phyloP scores from a whole-genome alignment of 768 basidiomycete species.

The Amanita inopinata region DNA sequence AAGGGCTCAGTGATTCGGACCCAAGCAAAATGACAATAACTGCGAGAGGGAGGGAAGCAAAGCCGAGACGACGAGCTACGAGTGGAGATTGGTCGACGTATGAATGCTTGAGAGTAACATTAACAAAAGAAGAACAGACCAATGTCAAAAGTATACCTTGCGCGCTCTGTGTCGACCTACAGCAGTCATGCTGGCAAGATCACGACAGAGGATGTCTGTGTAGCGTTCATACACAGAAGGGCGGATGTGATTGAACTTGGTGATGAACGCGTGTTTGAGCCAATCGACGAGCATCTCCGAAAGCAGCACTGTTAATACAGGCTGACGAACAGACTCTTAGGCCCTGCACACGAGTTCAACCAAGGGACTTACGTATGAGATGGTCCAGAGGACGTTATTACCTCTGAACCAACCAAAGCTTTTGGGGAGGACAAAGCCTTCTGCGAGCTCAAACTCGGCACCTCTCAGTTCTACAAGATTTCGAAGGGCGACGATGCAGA shows the following conservation, averaged over 20 bases:
- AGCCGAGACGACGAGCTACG: constrained; percentile 88
- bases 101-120: constrained; percentile 45
- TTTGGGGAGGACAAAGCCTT: constrained; percentile 66
- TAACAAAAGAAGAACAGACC: neutral
- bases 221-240: constrained; percentile 93
- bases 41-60: constrained; percentile 86
- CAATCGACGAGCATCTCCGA: constrained; percentile 96
- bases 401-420: constrained; percentile 81
- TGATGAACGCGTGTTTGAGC: constrained; percentile 99
- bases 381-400: constrained; percentile 76
- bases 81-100: constrained; percentile 95
- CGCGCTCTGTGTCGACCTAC: constrained; percentile 56
- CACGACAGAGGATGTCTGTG: constrained; percentile 90
- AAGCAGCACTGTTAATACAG: constrained; percentile 80
- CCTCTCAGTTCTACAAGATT: constrained; percentile 93
- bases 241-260: constrained; percentile 97
- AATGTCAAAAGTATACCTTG: constrained; percentile 38
- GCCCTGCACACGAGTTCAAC: neutral
- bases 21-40: constrained; percentile 73
- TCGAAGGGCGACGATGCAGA: constrained; percentile 82
- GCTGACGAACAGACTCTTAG: constrained; percentile 37
- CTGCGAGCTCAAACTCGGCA: constrained; percentile 72
- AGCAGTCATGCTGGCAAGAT: constrained; percentile 74
- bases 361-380: constrained; percentile 64
- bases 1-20: constrained; percentile 55